Base-by-base conservation (phyloP, 2,329 filamentous ascomycete genomes). In the Colletotrichum lindemuthianum region DNA sequence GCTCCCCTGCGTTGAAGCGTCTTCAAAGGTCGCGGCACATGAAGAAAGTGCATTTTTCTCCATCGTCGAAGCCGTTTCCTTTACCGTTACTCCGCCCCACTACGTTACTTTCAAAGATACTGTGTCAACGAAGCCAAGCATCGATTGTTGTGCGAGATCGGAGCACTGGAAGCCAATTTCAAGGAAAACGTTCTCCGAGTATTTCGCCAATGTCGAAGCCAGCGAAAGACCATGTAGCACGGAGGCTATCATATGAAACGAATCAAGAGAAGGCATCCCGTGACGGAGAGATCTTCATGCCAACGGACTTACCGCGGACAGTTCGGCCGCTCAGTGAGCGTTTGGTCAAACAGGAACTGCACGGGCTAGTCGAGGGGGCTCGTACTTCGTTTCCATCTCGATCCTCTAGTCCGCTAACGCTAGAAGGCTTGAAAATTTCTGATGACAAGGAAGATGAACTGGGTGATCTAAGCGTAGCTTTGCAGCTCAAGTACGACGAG, bases 371-470 rank as follows among this genome's bases (percentile, higher is more conserved):
- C 24, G 24, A 24, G 24, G 24, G 24, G 24, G 24, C 24, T 24
- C 24, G 24, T 24, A 24, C 4, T 24, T 24, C 24, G 37, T 33
- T 8, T 6, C 33, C 6, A 37, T 51, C 5, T 12, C 53, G 10
- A 53, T 33, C 9, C 60, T 49, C 53, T 5, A 64, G 53, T 37
- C 53, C 48, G 1, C 63, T 52, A 12, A 53, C 48, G 32, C 48
- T 66, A 6, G 37, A 44, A 16, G 53, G 53, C 9, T 40, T 67
- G 15, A 43, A 43, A 32, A 68, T 68, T 11, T 67, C 60, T 24
- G 67, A 65, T 36, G 67, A 65, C 13, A 67, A 65, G 16, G 60
- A 68, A 34, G 60, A 48, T 12, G 65, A 65, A 32, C 44, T 68
- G 12, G 67, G 65, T n/a, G 67, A 68, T 13, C 33, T 67, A 8